Evolutionary conservation across 176 grass and related monocot genomes (phyloP).

Genomic region (Paspalum notatum): DNA sequence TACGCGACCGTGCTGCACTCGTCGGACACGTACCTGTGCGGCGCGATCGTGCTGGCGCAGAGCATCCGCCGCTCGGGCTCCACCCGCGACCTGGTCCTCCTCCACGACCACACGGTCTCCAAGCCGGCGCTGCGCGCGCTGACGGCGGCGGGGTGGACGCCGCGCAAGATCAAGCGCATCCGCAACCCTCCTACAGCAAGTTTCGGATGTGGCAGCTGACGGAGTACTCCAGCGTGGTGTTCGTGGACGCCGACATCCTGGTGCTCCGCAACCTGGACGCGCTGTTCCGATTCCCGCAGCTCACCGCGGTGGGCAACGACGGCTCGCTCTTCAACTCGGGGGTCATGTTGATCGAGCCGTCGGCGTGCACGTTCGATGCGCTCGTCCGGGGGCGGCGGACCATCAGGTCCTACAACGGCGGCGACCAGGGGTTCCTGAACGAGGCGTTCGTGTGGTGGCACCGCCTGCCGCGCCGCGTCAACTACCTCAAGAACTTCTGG

Average conservation of each 20-base stretch:
- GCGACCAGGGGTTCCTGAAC: constrained; percentile 96
- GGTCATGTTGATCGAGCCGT: constrained; percentile 90
- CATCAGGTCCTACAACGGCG: constrained; percentile 89
- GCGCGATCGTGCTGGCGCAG: constrained; percentile 86
- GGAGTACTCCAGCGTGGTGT: constrained; percentile 79
- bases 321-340: constrained; percentile 87
- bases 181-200: constrained; percentile 99
- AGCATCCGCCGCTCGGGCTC: constrained; percentile 77
- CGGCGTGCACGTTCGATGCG: constrained; percentile 73
- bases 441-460: constrained; percentile 99
- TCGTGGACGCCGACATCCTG: constrained; percentile 92
- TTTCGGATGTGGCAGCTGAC: constrained; percentile 93
- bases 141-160: constrained; percentile 65
- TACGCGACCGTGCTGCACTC: constrained; percentile 98
- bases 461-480: constrained; percentile 76
- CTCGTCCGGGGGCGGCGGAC: constrained; percentile 53
- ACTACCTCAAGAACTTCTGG: constrained; percentile 98
- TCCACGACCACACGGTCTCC: constrained; percentile 82
- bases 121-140: constrained; percentile 56
- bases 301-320: constrained; percentile 78
- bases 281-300: constrained; percentile 89
- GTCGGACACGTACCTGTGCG: constrained; percentile 85
- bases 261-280: constrained; percentile 80
- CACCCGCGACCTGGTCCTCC: constrained; percentile 72
- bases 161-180: constrained; percentile 68